These are phyloP conservation scores for Stylonectria norvegica DNA, from an alignment of 2,329 filamentous ascomycete species.

Conservation along the genomic window DNA sequence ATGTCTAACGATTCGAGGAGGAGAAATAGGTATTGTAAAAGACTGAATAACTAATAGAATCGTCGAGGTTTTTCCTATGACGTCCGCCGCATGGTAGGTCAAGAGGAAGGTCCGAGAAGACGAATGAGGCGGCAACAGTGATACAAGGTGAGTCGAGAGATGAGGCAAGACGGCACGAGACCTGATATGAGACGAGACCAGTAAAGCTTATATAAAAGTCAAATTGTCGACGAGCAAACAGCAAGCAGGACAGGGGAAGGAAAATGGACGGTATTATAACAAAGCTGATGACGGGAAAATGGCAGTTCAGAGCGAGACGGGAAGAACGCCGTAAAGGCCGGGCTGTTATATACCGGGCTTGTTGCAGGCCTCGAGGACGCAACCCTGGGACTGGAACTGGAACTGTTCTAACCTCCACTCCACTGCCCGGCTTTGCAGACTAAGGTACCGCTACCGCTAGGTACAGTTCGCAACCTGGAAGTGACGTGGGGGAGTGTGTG, in stretches of 20 bases:
- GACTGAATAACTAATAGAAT: no score
- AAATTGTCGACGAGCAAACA: no score
- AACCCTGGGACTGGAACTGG: no score
- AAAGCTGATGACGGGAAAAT: conserved; percentile 23
- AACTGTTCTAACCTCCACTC: no score
- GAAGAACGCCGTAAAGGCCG: conserved; percentile 23
- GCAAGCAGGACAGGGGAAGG: background rate
- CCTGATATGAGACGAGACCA: no score
- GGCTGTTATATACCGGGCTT: background rate
- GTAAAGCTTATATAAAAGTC: background rate
- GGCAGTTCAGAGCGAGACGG: conserved; percentile 26
- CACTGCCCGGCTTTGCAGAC: no score
- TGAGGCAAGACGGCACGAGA: background rate
- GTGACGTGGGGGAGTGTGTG: conserved; percentile 23
- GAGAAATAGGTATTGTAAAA: no score
- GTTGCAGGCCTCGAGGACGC: no score
- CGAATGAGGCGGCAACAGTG: background rate
- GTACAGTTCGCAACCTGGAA: conserved; percentile 1
- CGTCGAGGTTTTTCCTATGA: no score
- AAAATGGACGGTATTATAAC: conserved; percentile 22
- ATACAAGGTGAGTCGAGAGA: background rate
- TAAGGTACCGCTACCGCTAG: no score
- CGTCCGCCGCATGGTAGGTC: background rate
- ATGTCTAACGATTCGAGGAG: background rate
- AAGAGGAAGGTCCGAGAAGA: background rate